Conservation (phyloP, 371 early-diverging fungal genomes). For the Haplosporangium sp. region DNA sequence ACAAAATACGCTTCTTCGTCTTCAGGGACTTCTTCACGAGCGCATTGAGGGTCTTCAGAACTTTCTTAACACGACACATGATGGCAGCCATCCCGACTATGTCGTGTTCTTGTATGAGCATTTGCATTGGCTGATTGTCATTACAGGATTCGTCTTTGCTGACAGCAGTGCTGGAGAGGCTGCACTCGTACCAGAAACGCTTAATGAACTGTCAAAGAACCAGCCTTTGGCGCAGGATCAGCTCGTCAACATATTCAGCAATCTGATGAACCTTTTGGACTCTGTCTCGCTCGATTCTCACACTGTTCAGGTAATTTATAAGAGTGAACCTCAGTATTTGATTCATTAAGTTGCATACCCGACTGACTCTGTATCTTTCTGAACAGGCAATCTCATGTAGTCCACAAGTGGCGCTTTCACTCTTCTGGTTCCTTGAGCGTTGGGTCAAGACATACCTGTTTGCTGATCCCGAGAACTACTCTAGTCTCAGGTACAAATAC, state of each 20-base stretch:
- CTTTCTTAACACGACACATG: conserved; percentile 50
- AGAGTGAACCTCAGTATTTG: not conserved
- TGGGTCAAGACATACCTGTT: conserved; percentile 82
- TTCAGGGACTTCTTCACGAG: conserved; percentile 64
- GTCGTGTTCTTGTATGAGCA: conserved; percentile 69
- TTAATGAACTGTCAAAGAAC: conserved; percentile 70
- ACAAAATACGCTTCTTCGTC: conserved; percentile 58
- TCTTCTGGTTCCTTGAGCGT: conserved; percentile 81
- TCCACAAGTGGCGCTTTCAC: conserved; percentile 77
- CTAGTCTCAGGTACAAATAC: conserved; percentile 62
- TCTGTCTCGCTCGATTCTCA: conserved; percentile 60
- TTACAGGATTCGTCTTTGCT: conserved; percentile 74
- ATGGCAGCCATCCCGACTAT: conserved; percentile 50
- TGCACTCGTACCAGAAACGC: conserved; percentile 74
- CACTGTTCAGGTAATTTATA: conserved; percentile 57
- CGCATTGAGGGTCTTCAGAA: conserved; percentile 61
- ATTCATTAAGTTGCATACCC: not conserved
- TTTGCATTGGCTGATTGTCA: conserved; percentile 80
- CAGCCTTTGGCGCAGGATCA: conserved; percentile 64
- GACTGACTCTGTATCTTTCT: not conserved
- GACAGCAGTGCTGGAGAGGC: conserved; percentile 78
- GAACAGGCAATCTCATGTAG: conserved; percentile 70
- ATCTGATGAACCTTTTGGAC: conserved; percentile 63
- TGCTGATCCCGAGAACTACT: conserved; percentile 69
- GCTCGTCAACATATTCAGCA: conserved; percentile 63